These are phyloP conservation scores for Globisporangium sylvaticum DNA, from an alignment of 352 stramenopile species.

Conservation along the genomic window DNA sequence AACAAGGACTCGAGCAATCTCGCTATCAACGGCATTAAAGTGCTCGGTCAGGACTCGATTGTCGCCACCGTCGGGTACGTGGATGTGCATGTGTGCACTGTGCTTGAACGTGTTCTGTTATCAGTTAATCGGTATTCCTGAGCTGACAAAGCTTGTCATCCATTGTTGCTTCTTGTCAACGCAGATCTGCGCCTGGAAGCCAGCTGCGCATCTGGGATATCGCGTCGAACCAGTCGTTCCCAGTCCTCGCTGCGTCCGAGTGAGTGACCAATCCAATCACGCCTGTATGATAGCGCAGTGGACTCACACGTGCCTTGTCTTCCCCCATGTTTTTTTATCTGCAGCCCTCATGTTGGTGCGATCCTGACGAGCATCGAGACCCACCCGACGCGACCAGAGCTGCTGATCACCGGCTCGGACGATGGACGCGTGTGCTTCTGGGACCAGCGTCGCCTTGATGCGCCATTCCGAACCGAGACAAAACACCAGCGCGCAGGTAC, in stretches of 20 bases:
- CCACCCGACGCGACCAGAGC: slow-evolving; percentile 71
- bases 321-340: neutral
- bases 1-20: slow-evolving; percentile 51
- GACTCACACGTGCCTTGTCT: too few species aligned
- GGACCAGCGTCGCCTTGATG: slow-evolving; percentile 67
- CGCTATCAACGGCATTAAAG: slow-evolving; percentile 63
- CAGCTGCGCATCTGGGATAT: slow-evolving; percentile 81
- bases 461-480: slow-evolving; percentile 60
- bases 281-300: neutral
- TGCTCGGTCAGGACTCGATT: slow-evolving; percentile 61
- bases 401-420: slow-evolving; percentile 66
- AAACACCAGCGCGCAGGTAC: slow-evolving; percentile 58
- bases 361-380: slow-evolving; percentile 63
- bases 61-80: slow-evolving; percentile 64
- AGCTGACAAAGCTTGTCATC: neutral
- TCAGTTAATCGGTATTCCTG: too few species aligned
- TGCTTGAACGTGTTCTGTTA: too few species aligned
- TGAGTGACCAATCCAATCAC: slow-evolving; percentile 24
- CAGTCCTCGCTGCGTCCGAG: slow-evolving; percentile 47
- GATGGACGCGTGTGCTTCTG: slow-evolving; percentile 69
- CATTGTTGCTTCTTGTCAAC: neutral
- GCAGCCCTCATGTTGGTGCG: slow-evolving; percentile 30
- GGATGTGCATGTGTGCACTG: neutral
- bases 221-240: slow-evolving; percentile 46
- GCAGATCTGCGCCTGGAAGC: slow-evolving; percentile 43